Conservation (phyloP, 139 green algal genomes). For the Coelastrella sp. region DNA sequence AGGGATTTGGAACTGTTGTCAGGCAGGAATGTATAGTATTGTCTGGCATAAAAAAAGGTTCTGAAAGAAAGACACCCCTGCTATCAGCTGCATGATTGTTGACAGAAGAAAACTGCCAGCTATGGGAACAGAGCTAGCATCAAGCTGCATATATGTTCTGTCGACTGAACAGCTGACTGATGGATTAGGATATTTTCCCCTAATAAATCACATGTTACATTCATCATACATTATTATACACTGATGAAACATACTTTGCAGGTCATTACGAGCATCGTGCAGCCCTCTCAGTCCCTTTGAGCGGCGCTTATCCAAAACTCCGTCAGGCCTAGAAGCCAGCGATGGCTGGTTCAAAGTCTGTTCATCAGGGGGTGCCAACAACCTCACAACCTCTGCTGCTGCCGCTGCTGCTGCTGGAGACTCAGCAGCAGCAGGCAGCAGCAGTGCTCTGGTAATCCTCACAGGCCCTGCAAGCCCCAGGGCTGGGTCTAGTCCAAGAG, state of each 20-base stretch:
- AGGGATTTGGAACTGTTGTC: too few relatives aligned
- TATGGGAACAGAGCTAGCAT: too few relatives aligned
- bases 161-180: background rate
- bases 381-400: background rate
- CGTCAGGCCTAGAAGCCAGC: slow-evolving; percentile 17
- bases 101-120: too few relatives aligned
- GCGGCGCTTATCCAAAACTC: slow-evolving; percentile 18
- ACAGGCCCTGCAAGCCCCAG: background rate
- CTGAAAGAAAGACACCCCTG: too few relatives aligned
- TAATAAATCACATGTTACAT: too few relatives aligned
- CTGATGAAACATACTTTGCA: background rate
- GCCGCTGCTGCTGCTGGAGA: background rate
- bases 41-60: too few relatives aligned
- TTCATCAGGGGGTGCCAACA: slow-evolving; percentile 16
- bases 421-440: background rate
- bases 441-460: too few relatives aligned
- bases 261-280: slow-evolving; percentile 14
- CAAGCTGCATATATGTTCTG: background rate
- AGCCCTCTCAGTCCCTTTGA: slow-evolving; percentile 19
- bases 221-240: too few relatives aligned
- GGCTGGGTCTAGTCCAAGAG: background rate
- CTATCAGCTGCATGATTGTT: too few relatives aligned
- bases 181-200: too few relatives aligned
- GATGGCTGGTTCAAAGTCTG: slow-evolving; percentile 45
- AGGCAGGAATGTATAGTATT: too few relatives aligned